A percentile compares a stretch with the other conserved stretches of the same genome.
Evolutionary conservation across 148 eudicot species (phyloP).

Genomic region (Silene latifolia): DNA sequence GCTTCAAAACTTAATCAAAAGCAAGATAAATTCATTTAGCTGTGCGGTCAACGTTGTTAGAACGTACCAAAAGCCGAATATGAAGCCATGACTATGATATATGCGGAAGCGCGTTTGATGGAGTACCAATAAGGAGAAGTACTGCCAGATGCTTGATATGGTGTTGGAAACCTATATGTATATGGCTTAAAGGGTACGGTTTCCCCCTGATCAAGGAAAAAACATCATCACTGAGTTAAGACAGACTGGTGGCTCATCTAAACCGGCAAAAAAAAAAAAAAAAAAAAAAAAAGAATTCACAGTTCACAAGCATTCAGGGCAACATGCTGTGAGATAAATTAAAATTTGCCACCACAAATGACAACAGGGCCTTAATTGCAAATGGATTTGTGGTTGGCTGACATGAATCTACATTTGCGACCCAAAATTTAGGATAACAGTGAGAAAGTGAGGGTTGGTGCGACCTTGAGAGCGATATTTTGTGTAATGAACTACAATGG

Average conservation of each 20-base stretch:
- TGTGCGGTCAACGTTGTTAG: neutral
- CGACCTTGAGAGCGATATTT: neutral
- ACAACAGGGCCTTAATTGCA: neutral
- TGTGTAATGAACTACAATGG: neutral
- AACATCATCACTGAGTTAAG: constrained; percentile 3
- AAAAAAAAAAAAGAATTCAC: neutral
- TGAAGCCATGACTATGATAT: constrained; percentile 77
- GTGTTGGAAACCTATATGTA: constrained; percentile 50
- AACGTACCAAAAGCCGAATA: constrained; percentile 79
- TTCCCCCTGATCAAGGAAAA: constrained; percentile 58
- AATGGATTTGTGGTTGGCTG: neutral
- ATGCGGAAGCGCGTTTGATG: constrained; percentile 78
- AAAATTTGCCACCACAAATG: no score
- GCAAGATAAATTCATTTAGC: neutral
- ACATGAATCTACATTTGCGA: neutral
- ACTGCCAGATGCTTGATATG: constrained; percentile 58
- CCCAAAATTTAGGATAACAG: neutral
- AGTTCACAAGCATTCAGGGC: neutral
- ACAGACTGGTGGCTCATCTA: neutral
- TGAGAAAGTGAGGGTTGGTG: no score
- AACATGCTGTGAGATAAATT: neutral
- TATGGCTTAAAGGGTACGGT: constrained; percentile 77
- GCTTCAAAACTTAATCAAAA: neutral
- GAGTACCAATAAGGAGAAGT: constrained; percentile 90
- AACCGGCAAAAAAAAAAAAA: neutral